phyloP scores from a whole-genome alignment of 257 asterid genomes.

The Petrea volubilis region DNA sequence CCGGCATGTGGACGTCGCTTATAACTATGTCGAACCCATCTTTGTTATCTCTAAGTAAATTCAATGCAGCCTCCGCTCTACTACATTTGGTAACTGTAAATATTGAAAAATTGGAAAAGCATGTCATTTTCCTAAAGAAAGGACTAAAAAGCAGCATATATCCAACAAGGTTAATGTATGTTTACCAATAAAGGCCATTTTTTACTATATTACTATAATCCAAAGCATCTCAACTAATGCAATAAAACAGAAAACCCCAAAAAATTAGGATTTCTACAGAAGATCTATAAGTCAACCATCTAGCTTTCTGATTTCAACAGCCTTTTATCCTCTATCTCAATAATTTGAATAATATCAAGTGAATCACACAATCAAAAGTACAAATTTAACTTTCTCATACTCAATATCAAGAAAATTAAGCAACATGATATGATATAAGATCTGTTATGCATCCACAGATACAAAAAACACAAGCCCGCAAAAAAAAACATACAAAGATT shows the following conservation, averaged over 20 bases:
- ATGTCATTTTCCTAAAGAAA: background rate
- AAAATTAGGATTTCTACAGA: conserved; percentile 7
- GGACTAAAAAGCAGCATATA: background rate
- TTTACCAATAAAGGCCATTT: background rate
- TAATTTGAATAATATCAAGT: conserved; percentile 16
- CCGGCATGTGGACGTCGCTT: conserved; percentile 56
- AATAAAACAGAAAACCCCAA: conserved; percentile 13
- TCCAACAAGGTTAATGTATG: background rate
- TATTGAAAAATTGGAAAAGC: conserved; percentile 5
- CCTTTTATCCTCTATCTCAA: background rate
- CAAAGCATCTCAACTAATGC: background rate
- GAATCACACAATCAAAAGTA: conserved; percentile 20
- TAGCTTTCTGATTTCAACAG: conserved; percentile 5
- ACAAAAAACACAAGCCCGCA: background rate
- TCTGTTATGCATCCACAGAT: conserved; percentile 13
- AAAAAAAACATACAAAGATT: background rate
- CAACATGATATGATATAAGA: conserved; percentile 17
- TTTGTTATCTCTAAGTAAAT: conserved; percentile 49
- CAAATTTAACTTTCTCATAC: conserved; percentile 8
- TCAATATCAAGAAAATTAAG: background rate
- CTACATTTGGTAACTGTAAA: conserved; percentile 71
- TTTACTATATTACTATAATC: background rate
- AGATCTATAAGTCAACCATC: conserved; percentile 36
- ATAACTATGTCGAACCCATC: conserved; percentile 52
- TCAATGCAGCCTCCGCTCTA: conserved; percentile 75